phyloP scores from a whole-genome alignment of 441 rosid genomes.

The Brassica balearica region DNA sequence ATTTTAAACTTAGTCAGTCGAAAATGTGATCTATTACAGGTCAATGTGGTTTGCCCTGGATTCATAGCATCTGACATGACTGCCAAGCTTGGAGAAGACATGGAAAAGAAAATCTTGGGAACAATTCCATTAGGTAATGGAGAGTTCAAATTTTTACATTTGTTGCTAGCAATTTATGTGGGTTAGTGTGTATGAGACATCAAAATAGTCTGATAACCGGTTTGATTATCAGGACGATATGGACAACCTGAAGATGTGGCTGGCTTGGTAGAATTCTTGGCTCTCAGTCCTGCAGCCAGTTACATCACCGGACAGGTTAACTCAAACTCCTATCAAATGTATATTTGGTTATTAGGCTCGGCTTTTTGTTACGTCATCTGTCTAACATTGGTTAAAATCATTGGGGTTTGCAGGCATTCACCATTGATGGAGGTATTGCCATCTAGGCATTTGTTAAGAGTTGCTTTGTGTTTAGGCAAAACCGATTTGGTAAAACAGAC shows the following conservation, averaged over 20 bases:
- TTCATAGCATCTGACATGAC: conserved; percentile 98
- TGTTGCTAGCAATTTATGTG: background rate
- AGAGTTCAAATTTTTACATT: conserved; percentile 25
- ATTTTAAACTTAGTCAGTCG: background rate
- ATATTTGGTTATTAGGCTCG: background rate
- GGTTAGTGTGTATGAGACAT: background rate
- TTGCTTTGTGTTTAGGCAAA: conserved; percentile 15
- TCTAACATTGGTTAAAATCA: background rate
- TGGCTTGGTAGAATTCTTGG: conserved; percentile 96
- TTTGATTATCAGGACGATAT: conserved; percentile 67
- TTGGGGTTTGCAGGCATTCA: conserved; percentile 58
- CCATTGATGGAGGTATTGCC: conserved; percentile 97
- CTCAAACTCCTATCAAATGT: conserved; percentile 16
- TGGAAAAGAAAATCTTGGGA: conserved; percentile 83
- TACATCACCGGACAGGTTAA: conserved; percentile 94
- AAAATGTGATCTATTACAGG: conserved; percentile 51
- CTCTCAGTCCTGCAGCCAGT: conserved; percentile 80
- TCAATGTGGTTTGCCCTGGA: conserved; percentile 92
- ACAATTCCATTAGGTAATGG: conserved; percentile 78
- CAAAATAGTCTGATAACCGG: conserved; percentile 3
- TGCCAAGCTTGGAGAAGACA: conserved; percentile 83
- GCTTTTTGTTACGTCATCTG: background rate
- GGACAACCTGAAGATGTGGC: conserved; percentile 97
- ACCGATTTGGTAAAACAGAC: conserved; percentile 20
- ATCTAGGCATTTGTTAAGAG: conserved; percentile 51